Conservation (phyloP, 2,329 filamentous ascomycete genomes). For the Alternaria solani region DNA sequence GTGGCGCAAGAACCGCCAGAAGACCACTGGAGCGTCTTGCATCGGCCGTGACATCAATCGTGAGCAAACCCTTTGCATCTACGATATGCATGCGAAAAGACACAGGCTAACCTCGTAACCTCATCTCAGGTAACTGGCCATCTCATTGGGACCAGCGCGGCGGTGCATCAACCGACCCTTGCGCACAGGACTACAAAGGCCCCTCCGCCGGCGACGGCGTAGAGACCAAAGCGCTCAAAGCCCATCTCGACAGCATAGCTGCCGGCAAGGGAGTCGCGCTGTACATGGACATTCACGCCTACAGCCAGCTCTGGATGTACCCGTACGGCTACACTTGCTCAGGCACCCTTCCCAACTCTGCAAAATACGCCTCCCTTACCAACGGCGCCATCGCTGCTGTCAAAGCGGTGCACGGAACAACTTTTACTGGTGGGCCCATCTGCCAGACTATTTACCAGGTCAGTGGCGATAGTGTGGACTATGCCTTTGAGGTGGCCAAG, state of each 20-base stretch:
- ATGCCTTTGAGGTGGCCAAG: conserved; percentile 53
- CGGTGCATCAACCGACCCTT: conserved; percentile 48
- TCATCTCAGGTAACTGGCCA: conserved; percentile 45
- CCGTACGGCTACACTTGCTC: conserved; percentile 68
- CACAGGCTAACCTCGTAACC: not conserved
- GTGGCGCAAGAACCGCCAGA: conserved; percentile 52
- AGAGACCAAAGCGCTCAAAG: conserved; percentile 55
- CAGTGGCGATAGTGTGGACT: conserved; percentile 57
- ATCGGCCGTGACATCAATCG: conserved; percentile 52
- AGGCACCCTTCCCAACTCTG: conserved; percentile 56
- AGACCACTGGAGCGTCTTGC: conserved; percentile 39
- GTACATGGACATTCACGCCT: conserved; percentile 72
- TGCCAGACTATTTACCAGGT: conserved; percentile 70
- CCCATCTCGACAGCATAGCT: conserved; percentile 57
- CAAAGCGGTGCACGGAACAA: conserved; percentile 61
- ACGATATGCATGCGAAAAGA: not conserved
- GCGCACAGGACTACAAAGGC: conserved; percentile 50
- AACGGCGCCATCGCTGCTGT: conserved; percentile 62
- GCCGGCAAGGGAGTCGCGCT: conserved; percentile 62
- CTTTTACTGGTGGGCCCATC: conserved; percentile 57
- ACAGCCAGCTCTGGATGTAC: conserved; percentile 59
- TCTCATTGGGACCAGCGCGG: conserved; percentile 43
- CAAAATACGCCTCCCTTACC: conserved; percentile 61
- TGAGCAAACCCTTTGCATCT: not conserved
- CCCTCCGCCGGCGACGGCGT: conserved; percentile 45